Conservation (phyloP, 2,329 filamentous ascomycete species). For the Parafenestella ontariensis region DNA sequence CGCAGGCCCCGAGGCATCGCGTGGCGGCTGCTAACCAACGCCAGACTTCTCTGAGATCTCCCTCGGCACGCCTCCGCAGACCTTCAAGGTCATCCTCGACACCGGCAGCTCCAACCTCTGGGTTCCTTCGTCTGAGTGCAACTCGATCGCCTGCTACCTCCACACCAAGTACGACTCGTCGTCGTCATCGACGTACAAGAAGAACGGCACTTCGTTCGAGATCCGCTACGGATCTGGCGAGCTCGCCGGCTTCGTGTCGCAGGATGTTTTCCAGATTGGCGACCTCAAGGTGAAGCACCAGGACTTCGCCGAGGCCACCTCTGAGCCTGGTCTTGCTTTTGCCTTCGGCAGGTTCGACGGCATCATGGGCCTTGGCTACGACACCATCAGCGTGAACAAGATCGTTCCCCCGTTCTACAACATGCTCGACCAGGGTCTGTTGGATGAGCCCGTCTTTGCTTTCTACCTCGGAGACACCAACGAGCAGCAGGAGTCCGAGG, state of each 20-base stretch:
- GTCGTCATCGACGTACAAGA: constrained; percentile 86
- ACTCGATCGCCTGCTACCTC: constrained; percentile 96
- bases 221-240: constrained; percentile 96
- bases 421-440: constrained; percentile 85
- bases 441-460: constrained; percentile 92
- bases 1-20: background rate
- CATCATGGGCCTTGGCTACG: constrained; percentile 92
- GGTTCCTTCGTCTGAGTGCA: constrained; percentile 90
- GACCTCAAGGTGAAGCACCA: constrained; percentile 88
- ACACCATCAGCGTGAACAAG: constrained; percentile 95
- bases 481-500: constrained; percentile 79
- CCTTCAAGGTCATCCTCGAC: constrained; percentile 98
- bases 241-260: constrained; percentile 90
- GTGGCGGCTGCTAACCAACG: constrained; percentile 23
- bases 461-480: constrained; percentile 89
- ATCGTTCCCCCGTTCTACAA: constrained; percentile 97
- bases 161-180: constrained; percentile 96
- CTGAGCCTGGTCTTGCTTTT: constrained; percentile 94
- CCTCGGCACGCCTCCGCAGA: constrained; percentile 89
- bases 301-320: constrained; percentile 95
- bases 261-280: constrained; percentile 85
- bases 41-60: constrained; percentile 95
- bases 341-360: constrained; percentile 98
- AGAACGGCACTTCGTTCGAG: constrained; percentile 90
- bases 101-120: constrained; percentile 99